Evolutionary conservation across 1,284 basidiomycete genomes (phyloP), one percentile per base, ranked within the genome.

Genomic region (Inonotus hispidus): DNA sequence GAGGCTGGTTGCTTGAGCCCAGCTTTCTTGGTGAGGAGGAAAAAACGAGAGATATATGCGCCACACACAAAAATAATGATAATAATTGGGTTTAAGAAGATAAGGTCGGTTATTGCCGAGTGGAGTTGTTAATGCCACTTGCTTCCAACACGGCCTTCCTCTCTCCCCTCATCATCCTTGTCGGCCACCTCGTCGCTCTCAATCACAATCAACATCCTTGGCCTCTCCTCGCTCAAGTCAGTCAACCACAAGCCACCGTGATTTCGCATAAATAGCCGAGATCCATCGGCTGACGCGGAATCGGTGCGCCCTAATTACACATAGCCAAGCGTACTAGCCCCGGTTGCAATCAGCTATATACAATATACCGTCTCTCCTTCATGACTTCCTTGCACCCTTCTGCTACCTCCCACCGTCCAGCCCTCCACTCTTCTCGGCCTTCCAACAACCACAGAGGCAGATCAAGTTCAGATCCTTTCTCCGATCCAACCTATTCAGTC

Each of bases 391-490:
- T 56, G 55, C 45, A 32, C 29, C 46, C 53, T 11, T 45, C 56
- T 39, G 29, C 52, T 45, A 53, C 41, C 41, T 0, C 58, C 27
- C 39, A 58, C 45, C 56, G 56, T 23, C 38, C 46, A 8, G 10
- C 46, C 25, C 52, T 47, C 32, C 53, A 46, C 50, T 47, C 63
- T 35, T 57, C 59, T n/a, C 59, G 59, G 35, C 56, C 63, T n/a
- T 70, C 71, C 63, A 74, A 71, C 63, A 74, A 71, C 47, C 67
- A 75, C 65, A 77, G 81, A 60, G 74, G 77, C 65, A 76, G 82
- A 70, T 79, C 81, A 39, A 70, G 81, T 58, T 81, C 81, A 58
- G 82, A 87, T 73, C 85, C 86, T 53, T 87, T 87, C 72, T 74
- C 74, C 56, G 80, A 82, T 76, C 80, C 68, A 64, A 67, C 56